Evolutionary conservation across 2,329 filamentous ascomycete genomes (phyloP).

Genomic region (Exophiala sideris): DNA sequence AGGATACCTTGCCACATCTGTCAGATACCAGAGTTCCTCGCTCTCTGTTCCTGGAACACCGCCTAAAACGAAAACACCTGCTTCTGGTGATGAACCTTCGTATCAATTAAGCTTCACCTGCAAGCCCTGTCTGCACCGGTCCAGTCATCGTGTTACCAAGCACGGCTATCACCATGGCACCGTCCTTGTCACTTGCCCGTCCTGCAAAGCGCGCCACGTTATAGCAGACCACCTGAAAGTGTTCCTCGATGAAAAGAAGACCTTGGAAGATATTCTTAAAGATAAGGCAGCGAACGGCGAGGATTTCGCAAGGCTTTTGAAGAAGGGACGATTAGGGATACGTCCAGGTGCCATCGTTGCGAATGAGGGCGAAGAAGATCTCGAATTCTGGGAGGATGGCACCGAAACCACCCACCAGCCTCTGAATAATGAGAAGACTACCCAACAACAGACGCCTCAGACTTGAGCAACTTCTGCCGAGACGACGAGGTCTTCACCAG

Average conservation of each 20-base stretch:
- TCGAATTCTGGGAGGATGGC: conserved; percentile 88
- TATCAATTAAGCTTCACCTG: conserved; percentile 94
- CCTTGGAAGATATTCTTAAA: conserved; percentile 42
- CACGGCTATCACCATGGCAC: conserved; percentile 93
- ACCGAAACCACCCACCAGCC: conserved; percentile 35
- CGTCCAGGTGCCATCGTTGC: conserved; percentile 56
- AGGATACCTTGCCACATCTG: background rate
- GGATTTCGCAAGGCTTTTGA: conserved; percentile 62
- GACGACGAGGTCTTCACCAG: too few species aligned
- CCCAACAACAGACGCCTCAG: background rate
- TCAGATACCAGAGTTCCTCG: conserved; percentile 20
- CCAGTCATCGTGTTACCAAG: conserved; percentile 82
- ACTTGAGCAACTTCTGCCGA: background rate
- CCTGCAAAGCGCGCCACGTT: conserved; percentile 81
- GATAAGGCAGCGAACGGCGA: conserved; percentile 46
- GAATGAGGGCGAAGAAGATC: conserved; percentile 67
- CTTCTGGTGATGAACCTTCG: conserved; percentile 39
- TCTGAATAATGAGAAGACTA: conserved; percentile 1
- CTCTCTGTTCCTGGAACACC: conserved; percentile 14
- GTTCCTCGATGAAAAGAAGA: conserved; percentile 42
- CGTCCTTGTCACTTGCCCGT: conserved; percentile 81
- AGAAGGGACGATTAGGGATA: conserved; percentile 70
- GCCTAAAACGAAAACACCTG: conserved; percentile 5
- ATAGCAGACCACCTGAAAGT: conserved; percentile 84
- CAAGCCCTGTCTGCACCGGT: conserved; percentile 74